A percentile compares a stretch with the other conserved stretches of the same genome.
phyloP scores from a whole-genome alignment of 2,329 filamentous ascomycete genomes.

The Lasiodiplodia gonubiensis region DNA sequence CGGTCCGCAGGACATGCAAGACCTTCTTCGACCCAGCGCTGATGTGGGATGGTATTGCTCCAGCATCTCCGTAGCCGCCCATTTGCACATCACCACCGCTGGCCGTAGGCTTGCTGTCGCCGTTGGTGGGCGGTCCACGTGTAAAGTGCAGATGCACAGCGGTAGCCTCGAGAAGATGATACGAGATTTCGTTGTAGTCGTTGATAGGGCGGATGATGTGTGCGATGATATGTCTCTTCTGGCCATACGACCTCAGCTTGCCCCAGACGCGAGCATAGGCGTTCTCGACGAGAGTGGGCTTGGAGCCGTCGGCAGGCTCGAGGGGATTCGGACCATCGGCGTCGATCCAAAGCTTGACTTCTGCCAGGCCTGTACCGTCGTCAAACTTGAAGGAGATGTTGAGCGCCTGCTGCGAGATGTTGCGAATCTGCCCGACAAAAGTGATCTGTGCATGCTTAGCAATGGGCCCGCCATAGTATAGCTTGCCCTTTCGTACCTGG shows the following conservation, averaged over 20 bases:
- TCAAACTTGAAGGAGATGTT: slow-evolving; percentile 93
- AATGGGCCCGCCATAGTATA: not conserved
- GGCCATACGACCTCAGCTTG: slow-evolving; percentile 80
- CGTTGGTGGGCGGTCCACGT: slow-evolving; percentile 64
- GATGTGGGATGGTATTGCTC: slow-evolving; percentile 42
- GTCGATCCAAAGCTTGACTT: slow-evolving; percentile 88
- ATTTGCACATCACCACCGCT: slow-evolving; percentile 25
- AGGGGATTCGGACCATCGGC: slow-evolving; percentile 58
- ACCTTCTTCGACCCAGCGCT: slow-evolving; percentile 67
- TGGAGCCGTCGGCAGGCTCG: slow-evolving; percentile 54
- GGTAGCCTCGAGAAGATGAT: slow-evolving; percentile 88
- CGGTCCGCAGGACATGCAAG: slow-evolving; percentile 70
- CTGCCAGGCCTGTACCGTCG: slow-evolving; percentile 90
- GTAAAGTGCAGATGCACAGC: slow-evolving; percentile 86
- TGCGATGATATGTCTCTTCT: slow-evolving; percentile 80
- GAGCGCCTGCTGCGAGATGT: slow-evolving; percentile 83
- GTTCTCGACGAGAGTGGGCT: slow-evolving; percentile 68
- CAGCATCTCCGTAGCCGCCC: slow-evolving; percentile 12
- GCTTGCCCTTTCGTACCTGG: slow-evolving; percentile 49
- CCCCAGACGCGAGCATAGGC: slow-evolving; percentile 87
- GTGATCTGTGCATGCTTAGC: slow-evolving; percentile 66
- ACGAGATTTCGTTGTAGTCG: slow-evolving; percentile 91
- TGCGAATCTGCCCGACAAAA: slow-evolving; percentile 88
- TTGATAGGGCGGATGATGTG: slow-evolving; percentile 79
- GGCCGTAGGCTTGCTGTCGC: slow-evolving; percentile 43